Base-by-base conservation (phyloP, 2,329 filamentous ascomycete species). In the Biscogniauxia marginata region DNA sequence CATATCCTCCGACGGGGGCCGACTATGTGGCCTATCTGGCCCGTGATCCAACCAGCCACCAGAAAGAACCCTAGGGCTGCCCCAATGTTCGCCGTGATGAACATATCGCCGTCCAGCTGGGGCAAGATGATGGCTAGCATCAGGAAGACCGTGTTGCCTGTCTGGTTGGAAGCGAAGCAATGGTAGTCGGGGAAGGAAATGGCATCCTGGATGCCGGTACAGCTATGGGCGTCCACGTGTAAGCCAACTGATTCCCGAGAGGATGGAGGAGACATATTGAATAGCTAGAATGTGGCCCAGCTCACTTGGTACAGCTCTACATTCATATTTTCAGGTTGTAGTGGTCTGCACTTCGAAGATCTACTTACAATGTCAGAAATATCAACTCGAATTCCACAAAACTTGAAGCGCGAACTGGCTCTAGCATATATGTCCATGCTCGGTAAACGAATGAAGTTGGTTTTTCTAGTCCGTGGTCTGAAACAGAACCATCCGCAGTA, bases 141-240 rank as follows among this genome's bases (percentile, higher is more conserved):
- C 7, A 86, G 75, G 63, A 87, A 81, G 49, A 87, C 79, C 2
- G 84, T 86, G 71, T 87, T 87, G 56, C 85, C 84, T 0, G 84
- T 87, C 65, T 87, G 84, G 68, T 87, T 87, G 24, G 83, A 85
- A 13, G 82, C 81, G 68, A 87, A 86, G 66, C 82, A 85, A 69
- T 80, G 78, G 68, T 82, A 87, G 65, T 85, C 82, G 20, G 81
- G 81, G 65, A 84, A 86, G 2, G 83, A 79, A 19, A 82, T 78
- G 49, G 83, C 82, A 70, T 86, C 82, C 74, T 82, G 79, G 30
- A 82, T 75, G 21, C 79, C 79, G 30, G 78, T 80, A 59, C 74
- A 80, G 52, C 69, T 71, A 54, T 49, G 34, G 22, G 4, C 22
- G 30, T 52, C 11, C 7, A 50, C 9, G 20, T 46, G 43, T 63